phyloP scores from a whole-genome alignment of 2,329 filamentous ascomycete species.

The Aspergillus luchuensis region DNA sequence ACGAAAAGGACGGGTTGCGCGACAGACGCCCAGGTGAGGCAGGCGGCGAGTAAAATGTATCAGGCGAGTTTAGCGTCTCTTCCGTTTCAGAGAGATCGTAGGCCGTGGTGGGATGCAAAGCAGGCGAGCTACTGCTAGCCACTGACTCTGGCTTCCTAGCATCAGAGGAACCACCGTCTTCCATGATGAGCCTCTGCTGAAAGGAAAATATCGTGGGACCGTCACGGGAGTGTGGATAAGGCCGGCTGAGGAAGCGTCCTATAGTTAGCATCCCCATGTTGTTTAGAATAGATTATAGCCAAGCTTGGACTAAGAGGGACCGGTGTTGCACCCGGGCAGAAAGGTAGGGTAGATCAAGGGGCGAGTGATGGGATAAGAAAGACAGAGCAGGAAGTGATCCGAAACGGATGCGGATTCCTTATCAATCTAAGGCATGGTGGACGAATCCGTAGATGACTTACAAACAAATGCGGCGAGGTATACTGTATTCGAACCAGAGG shows the following conservation, averaged over 20 bases:
- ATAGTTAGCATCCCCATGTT: slow-evolving; percentile 44
- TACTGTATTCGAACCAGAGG: slow-evolving; percentile 9
- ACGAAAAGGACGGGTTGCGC: slow-evolving; percentile 78
- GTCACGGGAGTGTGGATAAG: slow-evolving; percentile 36
- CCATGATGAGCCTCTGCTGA: slow-evolving; percentile 41
- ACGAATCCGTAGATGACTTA: neutral
- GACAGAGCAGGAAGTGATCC: neutral
- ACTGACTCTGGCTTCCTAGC: slow-evolving; percentile 27
- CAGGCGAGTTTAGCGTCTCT: slow-evolving; percentile 26
- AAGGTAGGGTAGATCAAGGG: neutral
- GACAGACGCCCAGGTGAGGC: slow-evolving; percentile 56
- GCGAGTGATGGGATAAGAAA: neutral
- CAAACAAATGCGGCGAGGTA: slow-evolving; percentile 4
- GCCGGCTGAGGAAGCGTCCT: slow-evolving; percentile 39
- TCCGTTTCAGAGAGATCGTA: slow-evolving; percentile 35
- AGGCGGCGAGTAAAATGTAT: slow-evolving; percentile 34
- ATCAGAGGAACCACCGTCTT: slow-evolving; percentile 26
- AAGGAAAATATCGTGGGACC: slow-evolving; percentile 42
- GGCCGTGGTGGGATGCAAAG: slow-evolving; percentile 26
- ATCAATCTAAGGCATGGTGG: slow-evolving; percentile 10
- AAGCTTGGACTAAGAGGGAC: neutral
- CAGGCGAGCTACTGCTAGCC: slow-evolving; percentile 24
- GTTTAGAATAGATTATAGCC: neutral
- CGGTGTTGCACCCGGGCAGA: neutral
- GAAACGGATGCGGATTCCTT: slow-evolving; percentile 11